Evolutionary conservation across 2,329 filamentous ascomycete species (phyloP).

Genomic region (Claviceps pusilla): DNA sequence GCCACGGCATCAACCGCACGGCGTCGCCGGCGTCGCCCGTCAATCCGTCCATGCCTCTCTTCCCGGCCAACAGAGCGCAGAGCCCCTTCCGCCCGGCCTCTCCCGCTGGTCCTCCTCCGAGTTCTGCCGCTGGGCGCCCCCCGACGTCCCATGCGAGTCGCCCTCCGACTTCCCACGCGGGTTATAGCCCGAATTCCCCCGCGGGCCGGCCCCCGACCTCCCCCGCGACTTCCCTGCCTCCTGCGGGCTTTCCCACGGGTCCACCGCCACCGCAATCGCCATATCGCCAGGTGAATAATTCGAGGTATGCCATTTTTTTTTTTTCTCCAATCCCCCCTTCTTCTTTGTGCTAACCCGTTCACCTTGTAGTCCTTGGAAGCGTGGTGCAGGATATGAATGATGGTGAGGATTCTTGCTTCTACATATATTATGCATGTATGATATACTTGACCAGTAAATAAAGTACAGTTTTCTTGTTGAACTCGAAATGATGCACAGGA

Average conservation of each 20-base stretch:
- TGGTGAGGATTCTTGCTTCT: background rate
- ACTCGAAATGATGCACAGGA: background rate
- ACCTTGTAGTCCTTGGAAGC: constrained; percentile 26
- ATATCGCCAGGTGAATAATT: constrained; percentile 24
- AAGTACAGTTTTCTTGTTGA: background rate
- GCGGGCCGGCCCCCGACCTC: too few species aligned
- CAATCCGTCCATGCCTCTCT: constrained; percentile 28
- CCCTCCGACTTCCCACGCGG: too few species aligned
- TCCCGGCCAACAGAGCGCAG: constrained; percentile 23
- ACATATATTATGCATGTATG: background rate
- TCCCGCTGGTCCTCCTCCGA: background rate
- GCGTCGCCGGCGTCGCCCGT: constrained; percentile 17
- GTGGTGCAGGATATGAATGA: constrained; percentile 29
- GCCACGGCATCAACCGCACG: constrained; percentile 11
- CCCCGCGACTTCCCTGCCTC: too few species aligned
- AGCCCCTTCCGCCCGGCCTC: constrained; percentile 20
- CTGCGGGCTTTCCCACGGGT: too few species aligned
- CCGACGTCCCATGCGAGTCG: too few species aligned
- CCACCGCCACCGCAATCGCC: constrained; percentile 6
- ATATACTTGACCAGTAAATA: background rate
- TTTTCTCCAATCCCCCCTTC: background rate
- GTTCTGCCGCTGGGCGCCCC: too few species aligned
- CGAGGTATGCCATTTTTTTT: constrained; percentile 16
- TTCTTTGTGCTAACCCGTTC: background rate
- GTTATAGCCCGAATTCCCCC: too few species aligned